Evolutionary conservation across 192 early-diverging fungal genomes (phyloP).

Genomic region (Backusella westeae): DNA sequence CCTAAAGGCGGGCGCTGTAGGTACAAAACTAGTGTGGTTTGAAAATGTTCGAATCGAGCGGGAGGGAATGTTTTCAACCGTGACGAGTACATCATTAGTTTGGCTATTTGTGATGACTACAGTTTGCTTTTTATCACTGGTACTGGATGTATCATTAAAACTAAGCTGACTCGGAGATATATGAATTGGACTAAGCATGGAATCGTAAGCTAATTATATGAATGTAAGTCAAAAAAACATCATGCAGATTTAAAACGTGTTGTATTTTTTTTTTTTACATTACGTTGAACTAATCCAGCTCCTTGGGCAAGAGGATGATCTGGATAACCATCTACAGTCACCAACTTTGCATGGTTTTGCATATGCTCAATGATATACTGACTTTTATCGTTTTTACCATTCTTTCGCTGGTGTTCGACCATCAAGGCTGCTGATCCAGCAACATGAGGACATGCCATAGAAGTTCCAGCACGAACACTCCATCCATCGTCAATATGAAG

Average conservation of each 20-base stretch:
- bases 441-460: constrained; percentile 50
- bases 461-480: constrained; percentile 33
- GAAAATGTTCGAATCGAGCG: constrained; percentile 38
- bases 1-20: constrained; percentile 12
- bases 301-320: constrained; percentile 42
- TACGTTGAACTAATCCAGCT: constrained; percentile 50
- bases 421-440: constrained; percentile 40
- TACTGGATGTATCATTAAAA: constrained; percentile 46
- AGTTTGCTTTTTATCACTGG: constrained; percentile 22
- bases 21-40: neutral
- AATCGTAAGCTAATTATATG: constrained; percentile 23
- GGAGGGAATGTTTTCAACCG: constrained; percentile 34
- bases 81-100: constrained; percentile 20
- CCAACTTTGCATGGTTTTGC: constrained; percentile 30
- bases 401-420: constrained; percentile 31
- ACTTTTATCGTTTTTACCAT: neutral
- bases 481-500: constrained; percentile 41
- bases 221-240: neutral
- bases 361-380: constrained; percentile 35
- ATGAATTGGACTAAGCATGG: constrained; percentile 35
- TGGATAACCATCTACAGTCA: neutral
- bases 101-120: constrained; percentile 39
- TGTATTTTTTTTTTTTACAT: neutral
- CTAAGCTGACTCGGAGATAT: constrained; percentile 45
- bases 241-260: neutral